Base-by-base conservation (phyloP, 331 rosid species). In the Spiraea crenata region DNA sequence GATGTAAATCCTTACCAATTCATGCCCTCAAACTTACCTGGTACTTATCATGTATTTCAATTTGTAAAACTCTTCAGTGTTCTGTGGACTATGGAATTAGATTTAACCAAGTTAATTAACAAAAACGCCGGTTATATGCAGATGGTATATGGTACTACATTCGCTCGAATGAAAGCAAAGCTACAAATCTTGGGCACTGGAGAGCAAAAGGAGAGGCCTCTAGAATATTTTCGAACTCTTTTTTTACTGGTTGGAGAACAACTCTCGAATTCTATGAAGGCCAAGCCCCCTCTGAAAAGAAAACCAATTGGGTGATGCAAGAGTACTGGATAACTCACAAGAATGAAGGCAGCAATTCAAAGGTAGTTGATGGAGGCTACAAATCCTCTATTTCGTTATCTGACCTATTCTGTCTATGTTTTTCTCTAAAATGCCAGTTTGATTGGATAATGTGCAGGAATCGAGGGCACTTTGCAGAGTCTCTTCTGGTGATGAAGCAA, bases 361-460 rank as follows among this genome's bases (percentile, higher is more conserved):
- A 73, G 85, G 88, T 84, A 84, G 6, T 42, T 3, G 35, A 42
- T 57, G 57, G 57, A 71, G 74, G 63, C 70, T 56, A 25, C 61
- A 16, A 60, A 52, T 12, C 74, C 51, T 57, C 35, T 59, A 19
- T 64, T 51, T 42, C 40, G 54, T 41, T 20, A 48, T 35, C 78
- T 71, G 69, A 60, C 46, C 5, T 51, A n/a, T 50, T 65, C 61
- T 40, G 1, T 47, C 57, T 62, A 9, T 5, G 52, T 70, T 45
- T 3, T 50, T 80, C 63, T 57, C 57, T 73, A 51, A 74, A 55
- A 44, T 81, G 77, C 77, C 63, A 40, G 77, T 78, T 67, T 84
- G 83, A 75, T 37, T 77, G 73, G 76, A 67, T n/a, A 46, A 67
- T 46, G 66, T 69, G 78, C 84, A 84, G 88, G 86, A 76, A 48